Conservation (phyloP, 2,329 filamentous ascomycete genomes). For the Aspergillus sp. region DNA sequence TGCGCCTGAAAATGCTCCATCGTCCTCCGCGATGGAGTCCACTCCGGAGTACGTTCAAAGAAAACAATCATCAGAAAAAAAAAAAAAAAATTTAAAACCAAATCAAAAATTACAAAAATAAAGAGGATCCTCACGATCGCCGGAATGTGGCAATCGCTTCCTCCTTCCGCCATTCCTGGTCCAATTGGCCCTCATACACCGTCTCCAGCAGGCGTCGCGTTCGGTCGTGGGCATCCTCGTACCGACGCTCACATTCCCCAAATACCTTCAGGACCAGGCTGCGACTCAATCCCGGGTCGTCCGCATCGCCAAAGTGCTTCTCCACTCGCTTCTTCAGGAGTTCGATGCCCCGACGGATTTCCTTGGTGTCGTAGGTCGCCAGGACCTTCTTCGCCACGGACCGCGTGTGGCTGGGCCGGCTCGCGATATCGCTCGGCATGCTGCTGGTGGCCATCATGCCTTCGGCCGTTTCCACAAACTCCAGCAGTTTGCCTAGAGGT, state of each 20-base stretch:
- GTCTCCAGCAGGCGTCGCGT: constrained; percentile 36
- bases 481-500: constrained; percentile 80
- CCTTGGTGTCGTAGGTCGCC: constrained; percentile 68
- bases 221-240: constrained; percentile 47
- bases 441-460: constrained; percentile 54
- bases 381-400: constrained; percentile 79
- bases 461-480: constrained; percentile 86
- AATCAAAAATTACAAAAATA: constrained; percentile 3
- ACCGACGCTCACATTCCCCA: constrained; percentile 51
- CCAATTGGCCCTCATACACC: constrained; percentile 40
- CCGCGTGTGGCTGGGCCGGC: constrained; percentile 75
- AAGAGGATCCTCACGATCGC: constrained; percentile 11
- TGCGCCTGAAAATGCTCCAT: too few species aligned
- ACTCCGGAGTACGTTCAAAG: neutral
- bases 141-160: constrained; percentile 37
- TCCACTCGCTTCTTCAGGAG: constrained; percentile 83
- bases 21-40: neutral
- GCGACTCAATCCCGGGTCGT: constrained; percentile 59
- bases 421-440: constrained; percentile 56
- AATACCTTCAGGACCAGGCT: constrained; percentile 53
- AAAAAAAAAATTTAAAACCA: constrained; percentile 1
- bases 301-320: constrained; percentile 91
- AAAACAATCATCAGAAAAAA: constrained; percentile 2
- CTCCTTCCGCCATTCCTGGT: constrained; percentile 42
- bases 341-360: constrained; percentile 84